phyloP scores from a whole-genome alignment of 2,329 filamentous ascomycete species.

The Colletotrichum somersetense region DNA sequence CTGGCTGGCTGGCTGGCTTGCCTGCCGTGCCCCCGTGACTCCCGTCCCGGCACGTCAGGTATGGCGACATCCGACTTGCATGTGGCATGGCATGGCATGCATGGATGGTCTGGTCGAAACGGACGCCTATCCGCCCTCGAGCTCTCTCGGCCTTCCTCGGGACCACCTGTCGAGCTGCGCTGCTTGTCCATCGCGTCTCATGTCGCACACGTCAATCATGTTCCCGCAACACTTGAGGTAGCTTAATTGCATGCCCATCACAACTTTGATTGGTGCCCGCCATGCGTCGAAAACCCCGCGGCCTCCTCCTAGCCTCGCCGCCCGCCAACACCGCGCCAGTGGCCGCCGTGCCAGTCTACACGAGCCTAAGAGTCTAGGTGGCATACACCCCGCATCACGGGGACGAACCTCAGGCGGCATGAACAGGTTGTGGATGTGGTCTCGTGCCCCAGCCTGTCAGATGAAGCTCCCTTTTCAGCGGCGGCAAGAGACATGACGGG shows the following conservation, averaged over 20 bases:
- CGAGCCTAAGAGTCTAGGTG: background rate
- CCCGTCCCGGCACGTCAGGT: conserved; percentile 16
- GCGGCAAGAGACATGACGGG: background rate
- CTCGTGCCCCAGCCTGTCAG: conserved; percentile 23
- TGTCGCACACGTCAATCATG: background rate
- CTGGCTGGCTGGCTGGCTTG: background rate
- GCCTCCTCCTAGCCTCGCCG: conserved; percentile 4
- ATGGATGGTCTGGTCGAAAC: background rate
- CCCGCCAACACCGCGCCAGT: background rate
- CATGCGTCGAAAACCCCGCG: background rate
- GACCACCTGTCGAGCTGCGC: background rate
- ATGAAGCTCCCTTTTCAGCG: background rate
- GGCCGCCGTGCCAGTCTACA: background rate
- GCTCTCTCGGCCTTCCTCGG: too few relatives aligned
- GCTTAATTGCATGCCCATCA: background rate
- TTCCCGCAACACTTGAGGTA: background rate
- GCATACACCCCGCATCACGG: conserved; percentile 17
- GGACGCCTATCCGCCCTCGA: conserved; percentile 1
- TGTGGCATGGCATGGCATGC: conserved; percentile 12
- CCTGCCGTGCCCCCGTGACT: conserved; percentile 30
- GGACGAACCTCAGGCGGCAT: background rate
- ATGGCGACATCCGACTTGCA: conserved; percentile 21
- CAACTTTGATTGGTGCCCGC: conserved; percentile 30
- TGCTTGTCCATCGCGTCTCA: background rate
- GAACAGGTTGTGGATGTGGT: conserved; percentile 8